Base-by-base conservation (phyloP, 345 rosid species). In the Acer saccharum region DNA sequence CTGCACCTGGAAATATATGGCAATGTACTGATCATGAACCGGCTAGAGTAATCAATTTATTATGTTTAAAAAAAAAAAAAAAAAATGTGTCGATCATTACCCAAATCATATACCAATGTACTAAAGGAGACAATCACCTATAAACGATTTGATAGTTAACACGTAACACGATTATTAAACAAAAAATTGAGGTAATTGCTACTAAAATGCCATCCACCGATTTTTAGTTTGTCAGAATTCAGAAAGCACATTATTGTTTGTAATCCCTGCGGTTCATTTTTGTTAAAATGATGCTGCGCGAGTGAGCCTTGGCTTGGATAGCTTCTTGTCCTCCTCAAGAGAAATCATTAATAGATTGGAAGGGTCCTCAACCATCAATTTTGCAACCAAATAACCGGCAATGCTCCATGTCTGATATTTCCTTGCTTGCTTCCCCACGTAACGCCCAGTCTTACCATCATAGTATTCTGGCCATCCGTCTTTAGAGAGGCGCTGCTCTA, bases 401-500 rank as follows among this genome's bases (percentile, higher is more conserved):
- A 84, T 86, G 81, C 83, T 80, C 90, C 90, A 84, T 35, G 89
- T 88, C 80, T 88, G 90, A 63, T 82, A 84, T 55, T 88, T 88
- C 80, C 91, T 84, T 27, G 91, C 88, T 71, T 86, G 89, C 60
- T 88, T 84, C 72, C 91, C 91, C 5, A 88, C 76, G 35, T 84
- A 86, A 17, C 91, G 78, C 46, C 91, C 91, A 4, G 80, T 25
- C 68, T 81, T 86, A 12, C 89, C 91, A 12, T 88, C 91, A 29
- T 88, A 86, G 76, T 88, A 88, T 75, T 88, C 89, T 0, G 91
- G 91, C 91, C 91, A 88, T 6, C 89, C 83, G 76, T 88, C 89
- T 76, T 81, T 84, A 1, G 81, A 71, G 1, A 88, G 85, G 60
- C 91, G 85, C 17, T 81, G 72, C 81, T 88, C 89, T 0, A 58